phyloP scores from a whole-genome alignment of 2,329 filamentous ascomycete species.

The Ceratocystis huliohia region DNA sequence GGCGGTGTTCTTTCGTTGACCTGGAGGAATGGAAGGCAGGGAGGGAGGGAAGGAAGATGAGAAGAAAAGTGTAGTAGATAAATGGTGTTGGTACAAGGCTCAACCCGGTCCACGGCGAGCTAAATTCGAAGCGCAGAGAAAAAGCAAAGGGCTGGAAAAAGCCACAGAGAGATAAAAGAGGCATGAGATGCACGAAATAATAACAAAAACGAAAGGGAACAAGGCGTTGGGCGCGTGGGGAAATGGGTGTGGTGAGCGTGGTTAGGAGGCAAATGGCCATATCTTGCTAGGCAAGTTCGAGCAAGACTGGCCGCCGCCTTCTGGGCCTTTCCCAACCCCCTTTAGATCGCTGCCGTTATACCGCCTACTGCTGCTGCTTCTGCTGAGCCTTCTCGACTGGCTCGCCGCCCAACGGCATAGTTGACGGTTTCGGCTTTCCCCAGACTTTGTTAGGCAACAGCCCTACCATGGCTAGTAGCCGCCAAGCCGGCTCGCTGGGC shows the following conservation, averaged over 20 bases:
- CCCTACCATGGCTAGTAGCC: conserved; percentile 65
- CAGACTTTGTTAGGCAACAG: conserved; percentile 19
- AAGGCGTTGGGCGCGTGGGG: neutral
- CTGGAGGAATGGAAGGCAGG: neutral
- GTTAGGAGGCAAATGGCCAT: neutral
- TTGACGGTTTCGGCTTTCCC: conserved; percentile 18
- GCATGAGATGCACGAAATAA: neutral
- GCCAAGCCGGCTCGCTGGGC: conserved; percentile 80
- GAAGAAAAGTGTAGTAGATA: neutral
- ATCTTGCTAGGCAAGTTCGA: neutral
- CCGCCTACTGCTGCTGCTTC: neutral
- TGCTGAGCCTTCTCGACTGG: neutral
- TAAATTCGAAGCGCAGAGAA: neutral
- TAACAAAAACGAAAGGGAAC: neutral
- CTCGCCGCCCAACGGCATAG: conserved; percentile 4
- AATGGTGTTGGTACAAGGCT: conserved; percentile 3
- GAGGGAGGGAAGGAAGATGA: neutral
- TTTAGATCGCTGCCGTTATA: neutral
- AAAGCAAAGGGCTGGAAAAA: neutral
- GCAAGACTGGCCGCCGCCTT: neutral
- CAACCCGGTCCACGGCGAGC: neutral
- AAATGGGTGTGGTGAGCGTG: neutral
- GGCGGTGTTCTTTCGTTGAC: neutral
- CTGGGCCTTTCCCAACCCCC: neutral
- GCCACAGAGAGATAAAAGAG: neutral